These are phyloP conservation scores for Cordyceps javanica DNA, from an alignment of 2,329 filamentous ascomycete species.

Conservation along the genomic window DNA sequence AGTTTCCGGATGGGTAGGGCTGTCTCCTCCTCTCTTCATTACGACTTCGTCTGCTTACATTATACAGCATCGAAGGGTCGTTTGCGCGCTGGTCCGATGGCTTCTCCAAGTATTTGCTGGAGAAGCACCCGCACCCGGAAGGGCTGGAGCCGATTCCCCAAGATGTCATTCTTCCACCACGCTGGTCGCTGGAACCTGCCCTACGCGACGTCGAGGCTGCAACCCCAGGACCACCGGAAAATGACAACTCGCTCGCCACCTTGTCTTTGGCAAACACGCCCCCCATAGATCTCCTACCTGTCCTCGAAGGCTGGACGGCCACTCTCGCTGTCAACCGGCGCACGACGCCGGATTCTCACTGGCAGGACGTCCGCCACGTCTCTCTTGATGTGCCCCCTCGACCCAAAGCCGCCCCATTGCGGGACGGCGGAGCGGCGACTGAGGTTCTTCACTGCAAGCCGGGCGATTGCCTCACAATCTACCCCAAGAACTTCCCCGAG, in stretches of 20 bases:
- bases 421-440: slow-evolving; percentile 13
- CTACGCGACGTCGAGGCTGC: slow-evolving; percentile 11
- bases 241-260: slow-evolving; percentile 9
- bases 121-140: slow-evolving; percentile 62
- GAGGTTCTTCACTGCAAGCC: slow-evolving; percentile 45
- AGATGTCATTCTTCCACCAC: slow-evolving; percentile 67
- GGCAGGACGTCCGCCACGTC: slow-evolving; percentile 90
- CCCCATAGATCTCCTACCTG: slow-evolving; percentile 39
- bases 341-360: slow-evolving; percentile 70
- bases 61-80: slow-evolving; percentile 65
- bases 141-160: slow-evolving; percentile 65
- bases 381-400: slow-evolving; percentile 43
- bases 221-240: not conserved
- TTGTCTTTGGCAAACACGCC: slow-evolving; percentile 20
- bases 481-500: slow-evolving; percentile 76
- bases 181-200: slow-evolving; percentile 41
- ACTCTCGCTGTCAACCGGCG: slow-evolving; percentile 60
- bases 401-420: too few species aligned
- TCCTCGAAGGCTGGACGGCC: slow-evolving; percentile 51
- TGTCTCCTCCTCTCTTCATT: not conserved
- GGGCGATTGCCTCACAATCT: slow-evolving; percentile 75
- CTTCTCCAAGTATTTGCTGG: slow-evolving; percentile 60
- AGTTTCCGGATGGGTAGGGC: slow-evolving; percentile 83
- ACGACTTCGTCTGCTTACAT: not conserved
- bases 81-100: slow-evolving; percentile 72